phyloP scores from a whole-genome alignment of 495 filamentous ascomycete species.

The Xylaria castorea region DNA sequence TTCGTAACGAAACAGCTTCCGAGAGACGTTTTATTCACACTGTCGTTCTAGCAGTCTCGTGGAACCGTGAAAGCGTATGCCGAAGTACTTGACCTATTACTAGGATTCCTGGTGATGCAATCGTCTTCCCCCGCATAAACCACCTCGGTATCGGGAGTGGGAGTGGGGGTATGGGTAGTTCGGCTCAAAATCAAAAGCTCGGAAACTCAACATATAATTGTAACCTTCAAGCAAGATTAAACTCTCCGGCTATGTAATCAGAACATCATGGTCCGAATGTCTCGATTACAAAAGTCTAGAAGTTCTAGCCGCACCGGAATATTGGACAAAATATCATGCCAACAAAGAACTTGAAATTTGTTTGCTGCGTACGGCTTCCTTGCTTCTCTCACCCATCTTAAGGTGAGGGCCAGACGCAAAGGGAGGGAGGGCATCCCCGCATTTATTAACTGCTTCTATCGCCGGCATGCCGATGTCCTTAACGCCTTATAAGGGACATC shows the following conservation, averaged over 20 bases:
- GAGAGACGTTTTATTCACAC: not conserved
- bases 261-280: not conserved
- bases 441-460: not conserved
- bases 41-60: not conserved
- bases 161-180: not conserved
- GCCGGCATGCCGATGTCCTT: not conserved
- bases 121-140: not conserved
- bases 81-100: not conserved
- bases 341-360: not conserved
- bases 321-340: not conserved
- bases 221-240: not conserved
- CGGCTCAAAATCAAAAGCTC: not conserved
- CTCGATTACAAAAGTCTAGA: not conserved
- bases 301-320: not conserved
- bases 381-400: not conserved
- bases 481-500: not conserved
- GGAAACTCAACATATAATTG: not conserved
- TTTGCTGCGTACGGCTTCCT: not conserved
- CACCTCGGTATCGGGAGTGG: not conserved
- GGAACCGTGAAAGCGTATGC: not conserved
- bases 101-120: conserved; percentile 3
- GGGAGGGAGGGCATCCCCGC: not conserved
- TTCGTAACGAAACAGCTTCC: not conserved
- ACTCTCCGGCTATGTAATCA: not conserved
- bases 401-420: not conserved